Conservation (phyloP, 148 eudicot species). For the Talinum fruticosum region DNA sequence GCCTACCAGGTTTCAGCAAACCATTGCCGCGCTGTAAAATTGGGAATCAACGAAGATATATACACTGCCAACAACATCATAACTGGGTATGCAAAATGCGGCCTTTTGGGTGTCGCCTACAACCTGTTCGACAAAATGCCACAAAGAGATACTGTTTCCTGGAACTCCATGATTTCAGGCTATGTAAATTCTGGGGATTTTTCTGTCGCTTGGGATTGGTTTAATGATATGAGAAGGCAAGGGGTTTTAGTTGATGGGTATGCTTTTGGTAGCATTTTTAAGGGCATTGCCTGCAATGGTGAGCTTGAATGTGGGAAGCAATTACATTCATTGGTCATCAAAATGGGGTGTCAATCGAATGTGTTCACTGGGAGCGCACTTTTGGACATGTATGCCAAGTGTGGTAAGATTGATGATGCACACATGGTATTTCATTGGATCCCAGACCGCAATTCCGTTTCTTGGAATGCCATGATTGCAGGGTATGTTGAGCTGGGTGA, state of each 20-base stretch:
- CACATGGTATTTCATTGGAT: slow-evolving; percentile 43
- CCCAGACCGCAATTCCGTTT: slow-evolving; percentile 47
- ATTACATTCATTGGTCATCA: slow-evolving; percentile 47
- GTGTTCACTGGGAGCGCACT: slow-evolving; percentile 61
- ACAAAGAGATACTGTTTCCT: slow-evolving; percentile 49
- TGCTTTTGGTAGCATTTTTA: slow-evolving; percentile 64
- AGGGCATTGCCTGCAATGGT: slow-evolving; percentile 45
- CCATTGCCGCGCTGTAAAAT: slow-evolving; percentile 50
- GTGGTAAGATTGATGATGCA: slow-evolving; percentile 56
- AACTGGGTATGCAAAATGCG: slow-evolving; percentile 37
- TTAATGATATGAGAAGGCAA: slow-evolving; percentile 44
- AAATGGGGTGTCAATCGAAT: slow-evolving; percentile 43
- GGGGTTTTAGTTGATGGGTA: slow-evolving; percentile 45
- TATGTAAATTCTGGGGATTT: slow-evolving; percentile 44
- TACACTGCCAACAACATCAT: slow-evolving; percentile 47
- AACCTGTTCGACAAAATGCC: slow-evolving; percentile 72
- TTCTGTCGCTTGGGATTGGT: slow-evolving; percentile 35
- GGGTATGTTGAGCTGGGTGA: slow-evolving; percentile 51
- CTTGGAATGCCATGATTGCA: slow-evolving; percentile 76
- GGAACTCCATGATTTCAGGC: slow-evolving; percentile 68
- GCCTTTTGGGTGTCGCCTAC: slow-evolving; percentile 38
- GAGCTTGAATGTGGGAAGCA: slow-evolving; percentile 45
- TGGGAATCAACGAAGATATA: slow-evolving; percentile 33
- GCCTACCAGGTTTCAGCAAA: slow-evolving; percentile 23
- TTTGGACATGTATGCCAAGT: slow-evolving; percentile 74